Base-by-base conservation (phyloP, 78 protist genomes). In the Creolimax fragrantissima region DNA sequence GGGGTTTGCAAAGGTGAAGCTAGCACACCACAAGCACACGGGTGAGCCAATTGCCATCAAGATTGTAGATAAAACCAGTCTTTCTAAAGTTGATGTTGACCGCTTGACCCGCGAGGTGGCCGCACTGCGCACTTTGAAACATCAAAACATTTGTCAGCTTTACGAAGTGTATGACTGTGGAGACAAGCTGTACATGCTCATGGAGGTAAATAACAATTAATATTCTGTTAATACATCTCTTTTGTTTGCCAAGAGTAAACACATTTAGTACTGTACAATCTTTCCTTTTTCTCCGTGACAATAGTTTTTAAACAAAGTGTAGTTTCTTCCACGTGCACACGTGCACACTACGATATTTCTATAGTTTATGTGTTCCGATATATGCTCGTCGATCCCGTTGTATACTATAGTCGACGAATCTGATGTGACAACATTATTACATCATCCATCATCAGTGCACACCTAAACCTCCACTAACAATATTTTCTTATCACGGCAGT, bases 401-500 rank as follows among this genome's bases (percentile, higher is more conserved):
- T n/a, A n/a, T n/a, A n/a, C n/a, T n/a, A n/a, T n/a, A n/a, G n/a
- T n/a, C n/a, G n/a, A n/a, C n/a, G n/a, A n/a, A n/a, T n/a, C n/a
- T n/a, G n/a, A n/a, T n/a, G n/a, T n/a, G n/a, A n/a, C n/a, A n/a
- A n/a, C n/a, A n/a, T n/a, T n/a, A n/a, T n/a, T n/a, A n/a, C n/a
- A n/a, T 6, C 86, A 83, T 24, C 35, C 2, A 83, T 24, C 35
- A 6, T 35, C 86, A 83, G 1, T 24, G 35, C 2, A 83, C 86
- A 58, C 88, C 17, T 11, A 85, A 11, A 41, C 43, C 11, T 11
- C 17, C 41, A 85, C 43, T 24, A 17, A 85, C 41, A 85, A n/a
- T n/a, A n/a, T n/a, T n/a, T n/a, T n/a, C n/a, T n/a, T n/a, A 66
- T 66, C 32, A 32, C 32, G 92, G 95, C 95, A 96, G 92, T 94